Evolutionary conservation across 192 early-diverging fungal genomes (phyloP).

Genomic region (Irineochytrium annulatum): DNA sequence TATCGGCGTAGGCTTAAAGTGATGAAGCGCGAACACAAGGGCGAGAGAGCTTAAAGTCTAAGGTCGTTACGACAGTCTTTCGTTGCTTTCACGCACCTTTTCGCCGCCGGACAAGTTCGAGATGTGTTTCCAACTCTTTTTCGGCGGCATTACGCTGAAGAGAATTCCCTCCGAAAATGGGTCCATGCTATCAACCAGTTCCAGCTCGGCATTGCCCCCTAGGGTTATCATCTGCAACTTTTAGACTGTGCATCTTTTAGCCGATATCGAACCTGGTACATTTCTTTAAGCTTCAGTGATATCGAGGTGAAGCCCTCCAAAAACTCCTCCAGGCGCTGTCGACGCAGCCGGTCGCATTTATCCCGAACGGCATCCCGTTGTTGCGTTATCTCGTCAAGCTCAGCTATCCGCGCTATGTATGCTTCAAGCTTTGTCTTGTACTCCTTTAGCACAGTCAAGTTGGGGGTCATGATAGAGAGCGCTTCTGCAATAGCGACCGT

Average conservation of each 20-base stretch:
- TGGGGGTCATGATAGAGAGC: constrained; percentile 62
- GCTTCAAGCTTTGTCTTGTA: constrained; percentile 77
- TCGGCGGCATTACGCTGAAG: constrained; percentile 99
- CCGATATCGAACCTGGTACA: constrained; percentile 81
- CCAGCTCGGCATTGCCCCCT: constrained; percentile 97
- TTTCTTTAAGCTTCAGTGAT: constrained; percentile 94
- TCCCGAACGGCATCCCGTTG: constrained; percentile 72
- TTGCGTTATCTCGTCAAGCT: constrained; percentile 70
- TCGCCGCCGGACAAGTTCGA: constrained; percentile 98
- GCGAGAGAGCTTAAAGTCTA: constrained; percentile 96
- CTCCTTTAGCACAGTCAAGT: constrained; percentile 82
- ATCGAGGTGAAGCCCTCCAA: constrained; percentile 93
- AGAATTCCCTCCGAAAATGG: constrained; percentile 98
- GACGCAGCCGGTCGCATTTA: constrained; percentile 71
- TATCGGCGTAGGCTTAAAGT: constrained; percentile 98
- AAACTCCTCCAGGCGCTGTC: constrained; percentile 81
- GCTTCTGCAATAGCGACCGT: constrained; percentile 33
- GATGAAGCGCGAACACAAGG: constrained; percentile 97
- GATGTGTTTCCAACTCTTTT: constrained; percentile 99
- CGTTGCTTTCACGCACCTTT: constrained; percentile 65
- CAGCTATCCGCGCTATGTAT: constrained; percentile 62
- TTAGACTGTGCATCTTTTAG: neutral
- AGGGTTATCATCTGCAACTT: constrained; percentile 82
- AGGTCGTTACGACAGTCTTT: neutral
- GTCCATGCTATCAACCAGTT: constrained; percentile 94